phyloP scores from a whole-genome alignment of 2,329 filamentous ascomycete species.

The Aspergillus ruber region DNA sequence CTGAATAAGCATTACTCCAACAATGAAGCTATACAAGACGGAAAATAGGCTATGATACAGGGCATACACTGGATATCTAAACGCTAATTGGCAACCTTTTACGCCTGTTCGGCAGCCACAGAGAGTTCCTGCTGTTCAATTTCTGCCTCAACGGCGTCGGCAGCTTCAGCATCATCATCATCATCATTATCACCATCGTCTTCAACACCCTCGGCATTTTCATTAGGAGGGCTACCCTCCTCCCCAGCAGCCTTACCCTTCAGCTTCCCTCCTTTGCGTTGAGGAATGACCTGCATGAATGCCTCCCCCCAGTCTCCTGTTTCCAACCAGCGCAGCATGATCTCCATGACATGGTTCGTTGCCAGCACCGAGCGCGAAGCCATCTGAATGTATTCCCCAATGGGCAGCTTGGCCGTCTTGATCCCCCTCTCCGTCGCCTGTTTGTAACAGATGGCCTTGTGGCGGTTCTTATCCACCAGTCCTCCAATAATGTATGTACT shows the following conservation, averaged over 20 bases:
- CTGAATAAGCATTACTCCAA: too few relatives aligned
- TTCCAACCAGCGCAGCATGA: constrained; percentile 91
- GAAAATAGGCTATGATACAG: too few relatives aligned
- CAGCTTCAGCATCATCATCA: constrained; percentile 11
- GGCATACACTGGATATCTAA: too few relatives aligned
- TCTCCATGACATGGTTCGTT: constrained; percentile 94
- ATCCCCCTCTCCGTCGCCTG: constrained; percentile 68
- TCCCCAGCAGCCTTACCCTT: constrained; percentile 29
- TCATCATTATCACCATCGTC: constrained; percentile 22
- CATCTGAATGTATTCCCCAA: constrained; percentile 94
- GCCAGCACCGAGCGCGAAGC: constrained; percentile 76
- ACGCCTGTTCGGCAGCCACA: neutral
- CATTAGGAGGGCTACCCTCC: too few relatives aligned
- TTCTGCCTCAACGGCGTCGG: neutral
- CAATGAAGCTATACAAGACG: too few relatives aligned
- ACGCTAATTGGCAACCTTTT: neutral
- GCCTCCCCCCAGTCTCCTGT: constrained; percentile 85
- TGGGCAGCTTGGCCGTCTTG: constrained; percentile 83
- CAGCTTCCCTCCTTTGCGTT: constrained; percentile 74
- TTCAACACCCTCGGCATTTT: neutral
- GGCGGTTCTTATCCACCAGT: constrained; percentile 89
- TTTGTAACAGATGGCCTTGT: constrained; percentile 90
- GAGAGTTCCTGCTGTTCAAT: neutral
- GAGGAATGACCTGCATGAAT: constrained; percentile 82
- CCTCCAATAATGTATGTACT: constrained; percentile 91